Percentiles rank a stretch among this genome's conserved stretches.
phyloP scores from a whole-genome alignment of 1,284 basidiomycete species.

The Apiotrichum laibachii region DNA sequence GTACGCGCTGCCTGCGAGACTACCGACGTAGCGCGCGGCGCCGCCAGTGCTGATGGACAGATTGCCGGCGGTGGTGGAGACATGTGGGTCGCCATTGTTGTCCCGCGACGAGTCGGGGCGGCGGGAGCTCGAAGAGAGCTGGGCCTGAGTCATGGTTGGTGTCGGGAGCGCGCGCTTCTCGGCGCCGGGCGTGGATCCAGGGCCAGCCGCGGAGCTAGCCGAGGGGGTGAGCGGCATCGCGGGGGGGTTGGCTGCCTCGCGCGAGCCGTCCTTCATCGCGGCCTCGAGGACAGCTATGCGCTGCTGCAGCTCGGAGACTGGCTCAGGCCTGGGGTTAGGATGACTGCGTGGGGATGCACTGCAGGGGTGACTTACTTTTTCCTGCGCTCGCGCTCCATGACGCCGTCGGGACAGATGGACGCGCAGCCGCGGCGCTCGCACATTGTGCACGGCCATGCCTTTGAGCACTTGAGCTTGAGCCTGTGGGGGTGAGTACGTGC shows the following conservation, averaged over 20 bases:
- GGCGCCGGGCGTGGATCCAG: no score
- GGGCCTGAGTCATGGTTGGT: not conserved
- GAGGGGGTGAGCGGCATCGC: no score
- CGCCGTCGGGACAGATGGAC: slow-evolving; percentile 19
- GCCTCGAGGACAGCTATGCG: slow-evolving; percentile 9
- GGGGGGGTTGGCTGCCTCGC: no score
- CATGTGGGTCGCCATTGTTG: not conserved
- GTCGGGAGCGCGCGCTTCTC: not conserved
- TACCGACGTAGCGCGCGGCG: slow-evolving; percentile 44
- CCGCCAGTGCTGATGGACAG: slow-evolving; percentile 38
- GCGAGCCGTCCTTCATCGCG: slow-evolving; percentile 2
- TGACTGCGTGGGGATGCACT: not conserved
- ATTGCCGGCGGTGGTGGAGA: slow-evolving; percentile 27
- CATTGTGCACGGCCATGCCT: slow-evolving; percentile 22
- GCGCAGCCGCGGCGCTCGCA: slow-evolving; percentile 17
- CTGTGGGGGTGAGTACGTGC: slow-evolving; percentile 3
- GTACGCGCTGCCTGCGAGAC: slow-evolving; percentile 32
- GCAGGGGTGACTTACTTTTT: not conserved
- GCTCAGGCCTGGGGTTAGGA: not conserved
- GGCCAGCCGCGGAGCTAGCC: no score
- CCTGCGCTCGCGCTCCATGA: slow-evolving; percentile 13
- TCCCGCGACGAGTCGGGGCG: not conserved
- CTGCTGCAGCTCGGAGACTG: slow-evolving; percentile 3
- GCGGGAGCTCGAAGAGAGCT: not conserved
- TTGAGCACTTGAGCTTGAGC: slow-evolving; percentile 24